Conservation (phyloP, 2,329 filamentous ascomycete genomes). For the Arthroderma uncinatum region DNA sequence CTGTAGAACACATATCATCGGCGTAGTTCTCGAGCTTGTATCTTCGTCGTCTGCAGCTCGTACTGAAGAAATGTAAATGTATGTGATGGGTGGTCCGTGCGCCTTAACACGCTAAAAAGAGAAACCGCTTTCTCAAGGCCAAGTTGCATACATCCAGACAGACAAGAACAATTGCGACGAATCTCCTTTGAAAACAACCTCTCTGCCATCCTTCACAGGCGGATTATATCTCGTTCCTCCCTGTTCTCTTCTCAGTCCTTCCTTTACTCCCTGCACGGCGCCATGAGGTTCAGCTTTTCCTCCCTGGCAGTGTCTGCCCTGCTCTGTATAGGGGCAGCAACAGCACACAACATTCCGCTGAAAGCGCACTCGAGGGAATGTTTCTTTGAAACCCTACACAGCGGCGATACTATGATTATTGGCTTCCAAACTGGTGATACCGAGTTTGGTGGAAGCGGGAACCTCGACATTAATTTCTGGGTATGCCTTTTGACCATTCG, state of each 20-base stretch:
- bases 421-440: slow-evolving; percentile 96
- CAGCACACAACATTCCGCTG: slow-evolving; percentile 92
- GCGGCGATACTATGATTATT: slow-evolving; percentile 95
- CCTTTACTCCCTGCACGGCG: slow-evolving; percentile 10
- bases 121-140: neutral
- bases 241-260: neutral
- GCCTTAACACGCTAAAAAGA: neutral
- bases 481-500: slow-evolving; percentile 42
- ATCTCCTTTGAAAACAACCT: neutral
- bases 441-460: slow-evolving; percentile 88
- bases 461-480: slow-evolving; percentile 96
- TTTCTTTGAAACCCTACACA: slow-evolving; percentile 88
- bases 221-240: neutral
- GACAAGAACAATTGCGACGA: neutral
- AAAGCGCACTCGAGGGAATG: slow-evolving; percentile 89
- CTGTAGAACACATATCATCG: too few relatives aligned
- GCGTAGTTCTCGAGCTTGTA: neutral
- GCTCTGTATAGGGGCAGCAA: slow-evolving; percentile 47
- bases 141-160: neutral
- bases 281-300: slow-evolving; percentile 33
- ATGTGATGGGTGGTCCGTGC: neutral
- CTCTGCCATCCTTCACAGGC: neutral
- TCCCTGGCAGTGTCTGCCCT: slow-evolving; percentile 43
- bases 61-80: neutral
- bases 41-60: neutral